phyloP scores from a whole-genome alignment of 495 filamentous ascomycete species.

The Aspergillus egyptiacus region DNA sequence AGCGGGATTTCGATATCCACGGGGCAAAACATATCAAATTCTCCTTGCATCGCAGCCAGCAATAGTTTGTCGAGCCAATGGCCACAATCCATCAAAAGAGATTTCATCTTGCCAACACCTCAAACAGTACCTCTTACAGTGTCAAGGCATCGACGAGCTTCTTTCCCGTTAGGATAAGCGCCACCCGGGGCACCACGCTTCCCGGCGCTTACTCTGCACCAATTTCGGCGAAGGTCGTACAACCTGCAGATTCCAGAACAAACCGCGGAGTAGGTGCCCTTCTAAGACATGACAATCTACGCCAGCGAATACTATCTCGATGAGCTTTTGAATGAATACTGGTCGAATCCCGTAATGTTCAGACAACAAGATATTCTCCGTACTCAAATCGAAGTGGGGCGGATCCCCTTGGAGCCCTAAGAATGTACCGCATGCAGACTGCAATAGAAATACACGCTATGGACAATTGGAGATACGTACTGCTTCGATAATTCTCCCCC shows the following conservation, averaged over 20 bases:
- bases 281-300: too few species aligned
- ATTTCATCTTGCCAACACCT: neutral
- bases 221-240: neutral
- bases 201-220: constrained; percentile 15
- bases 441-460: too few species aligned
- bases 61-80: constrained; percentile 30
- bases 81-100: constrained; percentile 3
- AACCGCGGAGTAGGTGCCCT: too few species aligned
- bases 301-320: too few species aligned
- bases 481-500: constrained; percentile 7
- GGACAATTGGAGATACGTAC: too few species aligned
- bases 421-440: too few species aligned
- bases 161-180: constrained; percentile 16
- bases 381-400: too few species aligned
- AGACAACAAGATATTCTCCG: too few species aligned
- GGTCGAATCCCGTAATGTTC: too few species aligned
- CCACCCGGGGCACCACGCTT: constrained; percentile 3
- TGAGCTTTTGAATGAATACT: too few species aligned
- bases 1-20: constrained; percentile 35
- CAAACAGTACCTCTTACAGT: constrained; percentile 1
- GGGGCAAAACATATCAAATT: constrained; percentile 24
- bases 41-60: constrained; percentile 37
- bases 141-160: constrained; percentile 2
- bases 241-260: neutral
- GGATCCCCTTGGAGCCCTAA: too few species aligned